Conservation (phyloP, 495 filamentous ascomycete genomes). For the Acidomyces sp. region DNA sequence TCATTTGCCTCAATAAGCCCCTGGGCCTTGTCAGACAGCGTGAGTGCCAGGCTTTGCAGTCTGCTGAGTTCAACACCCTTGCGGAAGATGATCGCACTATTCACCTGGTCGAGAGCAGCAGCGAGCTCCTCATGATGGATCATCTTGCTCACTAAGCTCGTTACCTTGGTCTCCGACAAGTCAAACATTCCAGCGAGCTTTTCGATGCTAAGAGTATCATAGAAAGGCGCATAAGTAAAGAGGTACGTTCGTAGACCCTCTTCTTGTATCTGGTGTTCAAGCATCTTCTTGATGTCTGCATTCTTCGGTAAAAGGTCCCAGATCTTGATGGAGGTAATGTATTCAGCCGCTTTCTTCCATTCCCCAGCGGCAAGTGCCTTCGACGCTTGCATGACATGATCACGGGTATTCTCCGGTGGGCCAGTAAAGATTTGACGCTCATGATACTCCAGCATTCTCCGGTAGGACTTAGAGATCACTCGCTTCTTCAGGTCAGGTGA, state of each 20-base stretch:
- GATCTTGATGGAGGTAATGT: constrained; percentile 96
- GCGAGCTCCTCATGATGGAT: constrained; percentile 97
- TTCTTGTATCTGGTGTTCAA: constrained; percentile 93
- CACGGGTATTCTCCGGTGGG: constrained; percentile 93
- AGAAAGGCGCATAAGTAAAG: constrained; percentile 98
- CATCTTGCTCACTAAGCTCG: constrained; percentile 96
- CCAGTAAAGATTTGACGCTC: constrained; percentile 98
- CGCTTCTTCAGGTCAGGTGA: constrained; percentile 94
- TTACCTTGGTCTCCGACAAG: constrained; percentile 74
- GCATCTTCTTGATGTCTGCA: constrained; percentile 88
- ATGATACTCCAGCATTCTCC: constrained; percentile 97
- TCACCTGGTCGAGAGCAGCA: constrained; percentile 94
- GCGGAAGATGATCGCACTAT: constrained; percentile 93
- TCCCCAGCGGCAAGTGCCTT: constrained; percentile 92
- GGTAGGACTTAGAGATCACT: constrained; percentile 98
- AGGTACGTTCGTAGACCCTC: constrained; percentile 96
- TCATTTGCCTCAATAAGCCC: constrained; percentile 94
- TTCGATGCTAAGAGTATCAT: constrained; percentile 81
- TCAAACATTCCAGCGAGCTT: constrained; percentile 93
- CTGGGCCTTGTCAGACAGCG: constrained; percentile 88
- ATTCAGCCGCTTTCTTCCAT: constrained; percentile 89
- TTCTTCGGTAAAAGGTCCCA: constrained; percentile 92
- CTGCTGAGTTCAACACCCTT: constrained; percentile 97
- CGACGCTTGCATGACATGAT: constrained; percentile 97
- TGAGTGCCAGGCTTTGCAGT: constrained; percentile 87